Evolutionary conservation across 1,284 basidiomycete genomes (phyloP).

Genomic region (Coniophora puteana): DNA sequence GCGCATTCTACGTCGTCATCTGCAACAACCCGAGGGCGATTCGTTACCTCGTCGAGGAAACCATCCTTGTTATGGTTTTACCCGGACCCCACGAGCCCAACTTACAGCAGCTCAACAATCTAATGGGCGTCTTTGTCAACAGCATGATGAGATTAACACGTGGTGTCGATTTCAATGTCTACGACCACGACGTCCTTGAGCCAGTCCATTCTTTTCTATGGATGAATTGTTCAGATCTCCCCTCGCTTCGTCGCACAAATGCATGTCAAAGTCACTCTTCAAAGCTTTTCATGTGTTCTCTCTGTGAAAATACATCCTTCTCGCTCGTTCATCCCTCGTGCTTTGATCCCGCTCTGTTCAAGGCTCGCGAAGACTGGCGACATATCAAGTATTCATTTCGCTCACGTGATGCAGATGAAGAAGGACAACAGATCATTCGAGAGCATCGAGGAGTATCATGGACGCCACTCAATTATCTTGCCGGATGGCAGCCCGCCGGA

Average conservation of each 20-base stretch:
- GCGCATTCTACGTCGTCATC: background rate
- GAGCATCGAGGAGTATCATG: too few species aligned
- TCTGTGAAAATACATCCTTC: background rate
- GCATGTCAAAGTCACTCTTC: background rate
- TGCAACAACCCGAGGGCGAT: background rate
- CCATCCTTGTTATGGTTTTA: background rate
- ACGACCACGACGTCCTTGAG: too few species aligned
- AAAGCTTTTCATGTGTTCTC: background rate
- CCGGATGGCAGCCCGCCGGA: too few species aligned
- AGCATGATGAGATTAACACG: background rate
- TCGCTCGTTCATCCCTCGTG: background rate
- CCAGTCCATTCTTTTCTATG: too few species aligned
- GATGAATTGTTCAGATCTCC: background rate
- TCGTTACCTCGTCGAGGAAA: background rate
- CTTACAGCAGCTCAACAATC: background rate
- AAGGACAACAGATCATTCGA: too few species aligned
- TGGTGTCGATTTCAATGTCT: too few species aligned
- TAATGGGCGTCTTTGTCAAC: background rate
- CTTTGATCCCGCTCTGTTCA: too few species aligned
- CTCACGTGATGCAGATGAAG: too few species aligned
- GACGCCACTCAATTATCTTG: too few species aligned
- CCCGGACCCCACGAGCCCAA: background rate
- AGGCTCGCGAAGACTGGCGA: too few species aligned
- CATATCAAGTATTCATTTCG: too few species aligned
- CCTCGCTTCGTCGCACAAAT: background rate